phyloP scores from a whole-genome alignment of 768 basidiomycete species.

The Agrocybe pediades region DNA sequence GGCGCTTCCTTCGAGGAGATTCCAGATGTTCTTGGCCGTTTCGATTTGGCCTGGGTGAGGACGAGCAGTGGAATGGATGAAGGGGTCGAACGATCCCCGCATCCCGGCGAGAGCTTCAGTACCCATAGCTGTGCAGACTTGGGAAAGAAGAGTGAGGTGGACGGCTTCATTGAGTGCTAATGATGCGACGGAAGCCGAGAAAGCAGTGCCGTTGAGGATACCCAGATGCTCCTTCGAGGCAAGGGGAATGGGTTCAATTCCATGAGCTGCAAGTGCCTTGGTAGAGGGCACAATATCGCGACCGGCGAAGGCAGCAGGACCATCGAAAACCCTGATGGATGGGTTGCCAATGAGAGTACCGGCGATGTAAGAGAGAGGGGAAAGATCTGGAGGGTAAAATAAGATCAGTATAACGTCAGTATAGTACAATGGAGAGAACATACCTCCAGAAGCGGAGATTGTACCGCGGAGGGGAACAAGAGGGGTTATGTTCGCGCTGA shows the following conservation, averaged over 20 bases:
- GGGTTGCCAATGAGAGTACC: constrained; percentile 81
- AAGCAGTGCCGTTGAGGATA: constrained; percentile 84
- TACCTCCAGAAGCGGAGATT: constrained; percentile 83
- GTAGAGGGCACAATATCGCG: constrained; percentile 55
- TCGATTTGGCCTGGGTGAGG: constrained; percentile 90
- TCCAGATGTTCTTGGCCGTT: constrained; percentile 66
- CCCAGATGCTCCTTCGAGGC: constrained; percentile 80
- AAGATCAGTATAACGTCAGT: constrained; percentile 13
- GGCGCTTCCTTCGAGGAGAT: constrained; percentile 66
- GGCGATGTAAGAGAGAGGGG: constrained; percentile 82
- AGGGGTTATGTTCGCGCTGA: constrained; percentile 73
- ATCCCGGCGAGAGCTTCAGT: constrained; percentile 80
- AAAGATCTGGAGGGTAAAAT: constrained; percentile 51
- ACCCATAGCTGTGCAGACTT: constrained; percentile 82
- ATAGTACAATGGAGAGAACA: constrained; percentile 9
- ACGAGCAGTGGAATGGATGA: constrained; percentile 73
- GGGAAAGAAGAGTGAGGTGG: constrained; percentile 63
- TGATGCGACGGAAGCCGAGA: constrained; percentile 77
- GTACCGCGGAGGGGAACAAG: constrained; percentile 83
- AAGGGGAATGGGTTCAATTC: constrained; percentile 65
- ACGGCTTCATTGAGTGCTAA: constrained; percentile 75
- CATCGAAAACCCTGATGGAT: constrained; percentile 71
- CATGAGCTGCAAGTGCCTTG: constrained; percentile 60
- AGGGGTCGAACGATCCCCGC: constrained; percentile 72
- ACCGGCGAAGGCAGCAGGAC: constrained; percentile 46